phyloP scores from a whole-genome alignment of 768 basidiomycete species.

The Lentinula lateritia region DNA sequence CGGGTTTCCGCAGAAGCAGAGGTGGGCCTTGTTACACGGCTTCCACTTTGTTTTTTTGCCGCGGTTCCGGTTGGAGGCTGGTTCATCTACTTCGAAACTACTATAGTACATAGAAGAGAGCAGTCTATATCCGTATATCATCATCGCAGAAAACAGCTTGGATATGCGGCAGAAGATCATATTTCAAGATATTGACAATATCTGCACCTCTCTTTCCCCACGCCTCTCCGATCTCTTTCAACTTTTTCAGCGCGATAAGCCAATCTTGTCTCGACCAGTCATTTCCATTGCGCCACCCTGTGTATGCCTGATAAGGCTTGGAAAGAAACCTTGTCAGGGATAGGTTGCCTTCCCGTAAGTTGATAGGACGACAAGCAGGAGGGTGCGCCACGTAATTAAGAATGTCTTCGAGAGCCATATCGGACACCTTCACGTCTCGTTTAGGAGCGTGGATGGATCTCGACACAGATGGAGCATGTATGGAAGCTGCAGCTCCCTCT shows the following conservation, averaged over 20 bases:
- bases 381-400: slow-evolving; percentile 48
- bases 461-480: slow-evolving; percentile 26
- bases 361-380: background rate
- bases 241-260: slow-evolving; percentile 42
- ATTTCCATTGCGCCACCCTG: slow-evolving; percentile 59
- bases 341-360: slow-evolving; percentile 30
- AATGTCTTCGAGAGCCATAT: slow-evolving; percentile 36
- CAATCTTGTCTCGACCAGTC: slow-evolving; percentile 73
- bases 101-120: background rate
- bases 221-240: slow-evolving; percentile 40
- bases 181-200: slow-evolving; percentile 45
- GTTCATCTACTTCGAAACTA: background rate
- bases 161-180: slow-evolving; percentile 43
- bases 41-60: no score
- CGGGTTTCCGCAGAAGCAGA: no score
- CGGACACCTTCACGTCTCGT: slow-evolving; percentile 44
- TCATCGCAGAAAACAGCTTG: slow-evolving; percentile 42
- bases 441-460: slow-evolving; percentile 55
- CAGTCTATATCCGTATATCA: background rate
- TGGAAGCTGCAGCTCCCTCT: slow-evolving; percentile 30
- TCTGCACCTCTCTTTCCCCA: slow-evolving; percentile 40
- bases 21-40: no score
- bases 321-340: slow-evolving; percentile 48
- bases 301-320: slow-evolving; percentile 33
- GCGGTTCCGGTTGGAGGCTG: no score